phyloP scores from a whole-genome alignment of 1,284 basidiomycete species.

The Ustilago xerochloae region DNA sequence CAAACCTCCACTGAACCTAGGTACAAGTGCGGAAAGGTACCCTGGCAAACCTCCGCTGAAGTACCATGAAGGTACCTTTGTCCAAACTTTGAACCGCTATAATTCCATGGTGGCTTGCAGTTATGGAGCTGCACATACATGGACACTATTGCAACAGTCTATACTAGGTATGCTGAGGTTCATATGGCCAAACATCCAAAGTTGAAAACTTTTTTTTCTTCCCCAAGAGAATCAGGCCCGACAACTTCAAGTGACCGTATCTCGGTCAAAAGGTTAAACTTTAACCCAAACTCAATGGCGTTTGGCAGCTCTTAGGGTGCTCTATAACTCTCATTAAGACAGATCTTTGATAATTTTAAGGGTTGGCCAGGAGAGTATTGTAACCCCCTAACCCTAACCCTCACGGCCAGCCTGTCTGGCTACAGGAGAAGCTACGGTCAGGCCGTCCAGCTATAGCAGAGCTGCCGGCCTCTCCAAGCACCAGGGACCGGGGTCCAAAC shows the following conservation, averaged over 20 bases:
- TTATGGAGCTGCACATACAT: no score
- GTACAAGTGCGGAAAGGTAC: no score
- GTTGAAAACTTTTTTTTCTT: neutral
- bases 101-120: no score
- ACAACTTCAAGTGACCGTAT: neutral
- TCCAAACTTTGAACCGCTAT: no score
- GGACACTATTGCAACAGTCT: neutral
- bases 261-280: neutral
- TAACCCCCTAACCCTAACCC: slow-evolving; percentile 1
- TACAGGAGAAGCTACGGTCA: neutral
- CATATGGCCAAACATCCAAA: neutral
- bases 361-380: neutral
- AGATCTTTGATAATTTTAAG: neutral
- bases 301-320: neutral
- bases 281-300: neutral
- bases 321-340: neutral
- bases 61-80: no score
- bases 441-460: neutral
- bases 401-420: neutral
- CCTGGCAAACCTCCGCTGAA: no score
- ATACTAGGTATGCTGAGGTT: neutral
- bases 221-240: neutral
- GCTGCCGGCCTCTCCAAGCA: neutral
- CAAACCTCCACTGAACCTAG: no score
- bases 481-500: neutral